phyloP scores from a whole-genome alignment of 2,329 filamentous ascomycete species.

The Periconia sp. region DNA sequence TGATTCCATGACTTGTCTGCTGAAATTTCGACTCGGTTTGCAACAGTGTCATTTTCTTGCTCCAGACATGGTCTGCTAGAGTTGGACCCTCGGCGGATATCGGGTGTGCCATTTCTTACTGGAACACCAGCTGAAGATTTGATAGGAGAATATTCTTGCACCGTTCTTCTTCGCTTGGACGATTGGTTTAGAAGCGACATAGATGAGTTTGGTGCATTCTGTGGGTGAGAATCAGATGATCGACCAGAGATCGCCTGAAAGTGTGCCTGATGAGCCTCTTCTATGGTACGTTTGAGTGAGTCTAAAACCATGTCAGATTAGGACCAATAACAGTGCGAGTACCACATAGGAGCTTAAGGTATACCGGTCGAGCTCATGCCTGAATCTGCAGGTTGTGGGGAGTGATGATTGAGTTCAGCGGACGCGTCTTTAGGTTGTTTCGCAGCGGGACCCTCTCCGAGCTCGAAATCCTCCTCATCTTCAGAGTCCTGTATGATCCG shows the following conservation, averaged over 20 bases:
- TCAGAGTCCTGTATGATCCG: constrained; percentile 46
- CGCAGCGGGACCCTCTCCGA: constrained; percentile 12
- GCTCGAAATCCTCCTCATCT: constrained; percentile 40
- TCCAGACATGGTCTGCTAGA: too few species aligned
- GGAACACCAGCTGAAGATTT: constrained; percentile 4
- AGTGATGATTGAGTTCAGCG: constrained; percentile 13
- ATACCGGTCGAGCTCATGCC: constrained; percentile 41
- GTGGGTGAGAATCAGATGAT: constrained; percentile 6
- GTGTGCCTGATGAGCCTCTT: constrained; percentile 31
- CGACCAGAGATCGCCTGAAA: constrained; percentile 23
- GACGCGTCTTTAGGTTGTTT: constrained; percentile 22
- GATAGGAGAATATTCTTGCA: constrained; percentile 10
- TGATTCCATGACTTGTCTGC: constrained; percentile 24
- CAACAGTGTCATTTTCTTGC: too few species aligned
- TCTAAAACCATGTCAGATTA: too few species aligned
- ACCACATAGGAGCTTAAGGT: background rate
- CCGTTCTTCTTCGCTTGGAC: constrained; percentile 31
- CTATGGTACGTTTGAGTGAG: constrained; percentile 29
- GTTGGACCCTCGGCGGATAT: too few species aligned
- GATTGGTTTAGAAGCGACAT: constrained; percentile 23
- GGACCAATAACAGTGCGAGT: too few species aligned
- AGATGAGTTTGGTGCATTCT: constrained; percentile 23
- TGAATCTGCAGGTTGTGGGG: constrained; percentile 11
- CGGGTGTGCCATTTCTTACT: too few species aligned
- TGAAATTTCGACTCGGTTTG: too few species aligned